Evolutionary conservation across 192 early-diverging fungal genomes (phyloP).

Genomic region (Allomyces javanicus): DNA sequence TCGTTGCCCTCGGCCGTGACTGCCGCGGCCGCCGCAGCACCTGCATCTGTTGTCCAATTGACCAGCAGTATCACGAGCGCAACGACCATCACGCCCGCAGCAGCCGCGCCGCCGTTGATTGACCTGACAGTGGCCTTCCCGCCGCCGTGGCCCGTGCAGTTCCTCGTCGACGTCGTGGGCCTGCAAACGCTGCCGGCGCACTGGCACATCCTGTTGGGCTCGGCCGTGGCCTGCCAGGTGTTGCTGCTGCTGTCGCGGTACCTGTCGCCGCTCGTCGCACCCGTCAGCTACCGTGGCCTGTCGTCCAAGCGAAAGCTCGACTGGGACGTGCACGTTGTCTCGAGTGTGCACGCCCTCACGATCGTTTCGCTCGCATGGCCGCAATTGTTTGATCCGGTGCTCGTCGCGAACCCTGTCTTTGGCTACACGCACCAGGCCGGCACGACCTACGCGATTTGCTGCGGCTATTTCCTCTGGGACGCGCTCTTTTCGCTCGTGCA

Average conservation of each 20-base stretch:
- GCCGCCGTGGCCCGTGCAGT: background rate
- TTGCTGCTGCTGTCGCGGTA: conserved; percentile 1
- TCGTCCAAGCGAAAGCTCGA: conserved; percentile 11
- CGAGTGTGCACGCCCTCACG: conserved; percentile 46
- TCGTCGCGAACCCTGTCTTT: conserved; percentile 46
- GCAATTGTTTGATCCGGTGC: conserved; percentile 40
- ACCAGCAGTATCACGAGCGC: no score
- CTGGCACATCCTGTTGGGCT: conserved; percentile 6
- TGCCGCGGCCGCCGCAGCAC: no score
- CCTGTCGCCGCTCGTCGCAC: conserved; percentile 3
- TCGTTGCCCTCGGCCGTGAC: no score
- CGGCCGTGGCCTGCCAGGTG: conserved; percentile 10
- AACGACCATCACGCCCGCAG: no score
- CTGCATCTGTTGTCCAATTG: no score
- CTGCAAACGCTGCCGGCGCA: conserved; percentile 8
- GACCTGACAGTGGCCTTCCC: background rate
- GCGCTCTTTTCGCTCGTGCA: conserved; percentile 41
- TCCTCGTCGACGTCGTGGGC: background rate
- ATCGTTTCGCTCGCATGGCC: conserved; percentile 44
- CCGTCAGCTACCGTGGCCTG: conserved; percentile 1
- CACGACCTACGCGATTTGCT: conserved; percentile 59
- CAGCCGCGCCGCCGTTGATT: no score
- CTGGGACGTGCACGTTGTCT: conserved; percentile 66
- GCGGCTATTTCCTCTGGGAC: conserved; percentile 91
- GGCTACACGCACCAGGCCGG: conserved; percentile 49